Conservation (phyloP, 2,329 filamentous ascomycete genomes). For the Sporothrix dimorphospora region DNA sequence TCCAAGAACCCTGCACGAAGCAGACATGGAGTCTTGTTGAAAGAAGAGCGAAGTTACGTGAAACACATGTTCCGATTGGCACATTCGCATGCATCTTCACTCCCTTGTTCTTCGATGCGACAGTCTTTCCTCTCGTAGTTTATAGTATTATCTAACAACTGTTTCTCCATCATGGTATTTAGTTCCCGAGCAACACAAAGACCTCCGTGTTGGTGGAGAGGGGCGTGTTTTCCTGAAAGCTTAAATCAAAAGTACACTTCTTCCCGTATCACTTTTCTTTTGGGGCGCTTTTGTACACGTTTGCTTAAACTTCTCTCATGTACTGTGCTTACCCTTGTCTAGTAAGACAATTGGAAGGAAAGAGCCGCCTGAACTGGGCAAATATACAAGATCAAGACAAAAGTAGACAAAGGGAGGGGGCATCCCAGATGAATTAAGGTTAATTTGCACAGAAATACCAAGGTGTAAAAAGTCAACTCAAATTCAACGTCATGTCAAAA, state of each 20-base stretch:
- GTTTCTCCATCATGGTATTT: neutral
- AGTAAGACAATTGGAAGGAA: neutral
- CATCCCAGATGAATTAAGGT: neutral
- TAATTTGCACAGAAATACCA: constrained; percentile 10
- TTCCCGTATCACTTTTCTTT: neutral
- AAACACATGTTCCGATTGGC: too few species aligned
- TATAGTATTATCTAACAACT: neutral
- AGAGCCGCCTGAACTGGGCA: neutral
- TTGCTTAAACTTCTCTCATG: neutral
- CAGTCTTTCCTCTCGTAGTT: neutral
- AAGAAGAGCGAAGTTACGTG: too few species aligned
- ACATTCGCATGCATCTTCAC: too few species aligned
- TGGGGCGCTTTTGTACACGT: neutral
- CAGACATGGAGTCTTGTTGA: too few species aligned
- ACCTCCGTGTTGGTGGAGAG: neutral
- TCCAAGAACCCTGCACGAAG: too few species aligned
- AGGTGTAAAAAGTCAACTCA: neutral
- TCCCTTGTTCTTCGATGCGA: neutral
- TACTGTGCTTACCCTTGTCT: neutral
- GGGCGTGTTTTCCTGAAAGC: neutral
- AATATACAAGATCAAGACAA: neutral
- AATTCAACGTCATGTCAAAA: neutral
- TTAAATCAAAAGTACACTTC: constrained; percentile 1
- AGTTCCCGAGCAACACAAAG: neutral
- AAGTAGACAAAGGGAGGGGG: neutral